Percentiles rank a stretch among this genome's conserved stretches.
These are phyloP conservation scores for Alternaria sp. DNA, from an alignment of 2,329 filamentous ascomycete species.

Conservation along the genomic window DNA sequence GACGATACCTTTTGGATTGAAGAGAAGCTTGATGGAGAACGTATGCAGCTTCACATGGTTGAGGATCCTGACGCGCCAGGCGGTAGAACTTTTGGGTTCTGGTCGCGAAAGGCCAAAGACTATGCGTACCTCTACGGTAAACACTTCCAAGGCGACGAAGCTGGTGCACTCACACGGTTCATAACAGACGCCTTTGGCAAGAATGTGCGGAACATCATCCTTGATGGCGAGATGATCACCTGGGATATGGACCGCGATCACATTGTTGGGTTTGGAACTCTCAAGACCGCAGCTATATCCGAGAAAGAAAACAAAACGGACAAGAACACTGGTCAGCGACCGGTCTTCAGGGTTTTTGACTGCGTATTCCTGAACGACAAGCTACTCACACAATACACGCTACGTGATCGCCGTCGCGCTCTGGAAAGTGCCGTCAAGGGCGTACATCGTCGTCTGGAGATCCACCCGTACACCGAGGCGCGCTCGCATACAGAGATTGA, in stretches of 20 bases:
- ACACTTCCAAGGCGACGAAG: slow-evolving; percentile 72
- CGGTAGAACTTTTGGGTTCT: slow-evolving; percentile 81
- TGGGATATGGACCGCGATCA: slow-evolving; percentile 90
- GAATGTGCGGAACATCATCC: slow-evolving; percentile 83
- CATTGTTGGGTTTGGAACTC: slow-evolving; percentile 86
- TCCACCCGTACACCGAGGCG: slow-evolving; percentile 76
- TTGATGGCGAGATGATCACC: slow-evolving; percentile 98
- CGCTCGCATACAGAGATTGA: slow-evolving; percentile 77
- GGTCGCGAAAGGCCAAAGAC: slow-evolving; percentile 95
- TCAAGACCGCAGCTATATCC: slow-evolving; percentile 87
- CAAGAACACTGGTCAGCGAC: slow-evolving; percentile 68
- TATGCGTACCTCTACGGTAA: slow-evolving; percentile 94
- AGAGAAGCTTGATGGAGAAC: slow-evolving; percentile 95
- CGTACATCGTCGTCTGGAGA: slow-evolving; percentile 79
- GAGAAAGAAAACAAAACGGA: slow-evolving; percentile 76
- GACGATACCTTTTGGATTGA: slow-evolving; percentile 93
- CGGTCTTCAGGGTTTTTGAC: slow-evolving; percentile 87
- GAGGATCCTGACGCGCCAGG: slow-evolving; percentile 73
- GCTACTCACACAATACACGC: slow-evolving; percentile 79
- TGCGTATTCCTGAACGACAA: slow-evolving; percentile 87
- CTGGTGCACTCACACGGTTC: slow-evolving; percentile 80
- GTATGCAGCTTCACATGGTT: slow-evolving; percentile 95
- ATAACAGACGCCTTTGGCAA: slow-evolving; percentile 78
- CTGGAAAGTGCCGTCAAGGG: slow-evolving; percentile 74
- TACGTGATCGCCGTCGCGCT: slow-evolving; percentile 80